These are phyloP conservation scores for Umbelopsis ramanniana DNA, from an alignment of 192 early-diverging fungal genomes.

Conservation along the genomic window DNA sequence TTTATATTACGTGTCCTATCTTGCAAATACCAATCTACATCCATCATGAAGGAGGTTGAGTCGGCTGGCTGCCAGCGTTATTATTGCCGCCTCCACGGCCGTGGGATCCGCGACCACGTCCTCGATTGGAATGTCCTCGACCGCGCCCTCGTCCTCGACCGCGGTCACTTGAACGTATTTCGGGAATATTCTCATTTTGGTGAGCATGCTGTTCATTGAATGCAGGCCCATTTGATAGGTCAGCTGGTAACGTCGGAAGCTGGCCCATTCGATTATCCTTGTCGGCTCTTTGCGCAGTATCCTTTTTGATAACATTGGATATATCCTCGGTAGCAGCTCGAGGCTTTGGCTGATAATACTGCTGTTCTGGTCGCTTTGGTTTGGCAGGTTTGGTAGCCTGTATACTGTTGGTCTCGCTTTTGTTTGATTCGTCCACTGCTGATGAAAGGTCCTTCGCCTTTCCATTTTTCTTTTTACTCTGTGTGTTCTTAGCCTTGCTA, in stretches of 20 bases:
- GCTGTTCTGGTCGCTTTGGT: constrained; percentile 6
- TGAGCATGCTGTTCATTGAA: neutral
- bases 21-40: neutral
- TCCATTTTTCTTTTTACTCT: too few species aligned
- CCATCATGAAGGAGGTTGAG: neutral
- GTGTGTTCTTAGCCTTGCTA: too few species aligned
- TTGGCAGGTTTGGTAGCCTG: neutral
- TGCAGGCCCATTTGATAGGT: neutral
- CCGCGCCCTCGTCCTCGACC: constrained; percentile 27
- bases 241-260: neutral
- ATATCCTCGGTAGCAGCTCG: neutral
- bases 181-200: neutral
- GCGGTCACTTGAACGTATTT: neutral
- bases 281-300: neutral
- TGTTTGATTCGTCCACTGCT: neutral
- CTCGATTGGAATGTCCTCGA: neutral
- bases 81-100: neutral
- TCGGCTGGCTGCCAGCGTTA: neutral
- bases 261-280: neutral
- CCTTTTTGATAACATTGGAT: neutral
- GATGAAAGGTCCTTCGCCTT: neutral
- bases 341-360: constrained; percentile 4
- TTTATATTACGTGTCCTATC: too few species aligned
- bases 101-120: constrained; percentile 5
- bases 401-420: neutral